Conservation (phyloP, 2,329 filamentous ascomycete genomes). For the Lachnellula suecica region DNA sequence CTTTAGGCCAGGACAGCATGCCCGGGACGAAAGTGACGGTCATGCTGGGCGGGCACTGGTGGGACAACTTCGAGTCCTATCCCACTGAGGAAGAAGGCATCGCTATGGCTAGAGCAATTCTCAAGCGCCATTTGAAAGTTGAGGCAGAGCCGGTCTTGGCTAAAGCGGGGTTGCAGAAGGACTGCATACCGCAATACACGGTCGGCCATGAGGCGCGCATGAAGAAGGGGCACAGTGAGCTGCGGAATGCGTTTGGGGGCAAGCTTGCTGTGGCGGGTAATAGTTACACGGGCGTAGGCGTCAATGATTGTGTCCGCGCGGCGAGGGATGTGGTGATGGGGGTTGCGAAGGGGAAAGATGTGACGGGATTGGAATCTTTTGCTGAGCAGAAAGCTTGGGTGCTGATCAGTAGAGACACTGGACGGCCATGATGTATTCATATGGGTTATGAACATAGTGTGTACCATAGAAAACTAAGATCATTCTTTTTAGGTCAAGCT, state of each 20-base stretch:
- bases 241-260: constrained; percentile 31
- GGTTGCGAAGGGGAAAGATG: constrained; percentile 33
- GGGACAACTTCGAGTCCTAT: constrained; percentile 61
- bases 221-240: constrained; percentile 28
- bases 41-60: constrained; percentile 94
- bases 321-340: constrained; percentile 52
- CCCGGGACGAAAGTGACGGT: constrained; percentile 84
- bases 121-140: constrained; percentile 75
- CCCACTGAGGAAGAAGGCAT: constrained; percentile 67
- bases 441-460: too few species aligned
- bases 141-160: constrained; percentile 57
- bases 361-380: constrained; percentile 40
- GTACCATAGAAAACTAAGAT: too few species aligned
- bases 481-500: not conserved
- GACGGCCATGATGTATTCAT: too few species aligned
- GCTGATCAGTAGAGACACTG: not conserved
- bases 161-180: constrained; percentile 57
- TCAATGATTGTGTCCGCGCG: constrained; percentile 55
- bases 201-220: constrained; percentile 62
- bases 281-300: constrained; percentile 45
- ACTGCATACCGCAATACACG: constrained; percentile 89
- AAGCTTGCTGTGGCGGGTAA: constrained; percentile 43
- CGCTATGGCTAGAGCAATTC: constrained; percentile 65
- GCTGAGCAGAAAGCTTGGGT: constrained; percentile 8
- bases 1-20: constrained; percentile 51